phyloP scores from a whole-genome alignment of 257 asterid species.

The Anisodus tanguticus region DNA sequence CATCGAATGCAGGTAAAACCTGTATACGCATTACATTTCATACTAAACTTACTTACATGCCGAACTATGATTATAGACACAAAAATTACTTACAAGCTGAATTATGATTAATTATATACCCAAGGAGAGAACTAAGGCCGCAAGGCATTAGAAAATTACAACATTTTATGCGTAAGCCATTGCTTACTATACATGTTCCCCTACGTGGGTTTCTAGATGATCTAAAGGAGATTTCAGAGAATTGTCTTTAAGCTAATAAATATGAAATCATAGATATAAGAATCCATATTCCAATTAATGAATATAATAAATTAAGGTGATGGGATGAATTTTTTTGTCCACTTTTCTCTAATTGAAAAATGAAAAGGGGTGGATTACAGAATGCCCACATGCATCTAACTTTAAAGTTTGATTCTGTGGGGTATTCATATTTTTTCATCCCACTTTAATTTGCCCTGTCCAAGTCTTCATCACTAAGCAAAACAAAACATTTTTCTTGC shows the following conservation, averaged over 20 bases:
- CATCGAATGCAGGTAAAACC: too few relatives aligned
- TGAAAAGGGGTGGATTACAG: slow-evolving; percentile 30
- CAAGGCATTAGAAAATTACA: too few relatives aligned
- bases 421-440: slow-evolving; percentile 14
- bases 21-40: too few relatives aligned
- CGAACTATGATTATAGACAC: too few relatives aligned
- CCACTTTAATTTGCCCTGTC: not conserved
- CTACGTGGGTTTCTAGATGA: slow-evolving; percentile 5
- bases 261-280: slow-evolving; percentile 12
- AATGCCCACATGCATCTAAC: slow-evolving; percentile 24
- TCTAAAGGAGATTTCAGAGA: slow-evolving; percentile 16
- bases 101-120: too few relatives aligned
- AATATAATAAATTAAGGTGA: slow-evolving; percentile 4
- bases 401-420: slow-evolving; percentile 27
- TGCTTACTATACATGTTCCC: not conserved
- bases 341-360: slow-evolving; percentile 21
- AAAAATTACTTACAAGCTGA: too few relatives aligned
- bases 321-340: not conserved
- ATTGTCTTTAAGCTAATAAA: slow-evolving; percentile 19
- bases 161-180: not conserved
- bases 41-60: too few relatives aligned
- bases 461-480: slow-evolving; percentile 29
- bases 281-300: not conserved
- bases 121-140: too few relatives aligned
- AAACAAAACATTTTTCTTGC: slow-evolving; percentile 19